Percentiles rank a stretch among this genome's conserved stretches.
Conservation (phyloP, 768 basidiomycete genomes). For the Rhizopogon vulgaris region DNA sequence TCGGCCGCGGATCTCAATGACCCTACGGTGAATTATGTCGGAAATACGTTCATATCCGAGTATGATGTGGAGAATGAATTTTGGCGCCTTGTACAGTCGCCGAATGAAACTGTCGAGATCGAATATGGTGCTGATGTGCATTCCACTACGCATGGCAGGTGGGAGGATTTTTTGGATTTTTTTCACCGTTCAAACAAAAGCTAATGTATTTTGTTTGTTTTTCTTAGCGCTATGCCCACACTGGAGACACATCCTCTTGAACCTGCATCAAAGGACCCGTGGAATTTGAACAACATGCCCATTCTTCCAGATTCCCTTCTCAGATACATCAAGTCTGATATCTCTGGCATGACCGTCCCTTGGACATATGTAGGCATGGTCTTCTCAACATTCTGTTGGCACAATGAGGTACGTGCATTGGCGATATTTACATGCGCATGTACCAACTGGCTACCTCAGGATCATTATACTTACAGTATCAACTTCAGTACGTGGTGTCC, state of each 20-base stretch:
- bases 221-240: slow-evolving; percentile 84
- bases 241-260: slow-evolving; percentile 90
- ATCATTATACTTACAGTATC: slow-evolving; percentile 96
- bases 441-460: slow-evolving; percentile 39
- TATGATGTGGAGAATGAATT: slow-evolving; percentile 92
- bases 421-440: slow-evolving; percentile 9
- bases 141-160: slow-evolving; percentile 97
- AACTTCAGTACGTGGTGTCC: slow-evolving; percentile 68
- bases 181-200: slow-evolving; percentile 20
- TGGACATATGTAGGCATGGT: slow-evolving; percentile 99
- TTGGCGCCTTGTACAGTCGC: slow-evolving; percentile 91
- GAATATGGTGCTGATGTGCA: slow-evolving; percentile 99
- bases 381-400: slow-evolving; percentile 99
- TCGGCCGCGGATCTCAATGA: slow-evolving; percentile 35
- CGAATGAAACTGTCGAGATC: slow-evolving; percentile 88
- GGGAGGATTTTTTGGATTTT: slow-evolving; percentile 19
- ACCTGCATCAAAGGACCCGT: slow-evolving; percentile 82
- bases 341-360: slow-evolving; percentile 98
- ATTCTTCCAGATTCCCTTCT: slow-evolving; percentile 89
- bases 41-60: slow-evolving; percentile 70
- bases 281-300: slow-evolving; percentile 98
- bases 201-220: slow-evolving; percentile 3
- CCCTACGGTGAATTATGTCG: slow-evolving; percentile 48
- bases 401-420: slow-evolving; percentile 72
- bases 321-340: slow-evolving; percentile 96